phyloP scores from a whole-genome alignment of 495 filamentous ascomycete genomes.

The Hypomontagnella submonticulosa region DNA sequence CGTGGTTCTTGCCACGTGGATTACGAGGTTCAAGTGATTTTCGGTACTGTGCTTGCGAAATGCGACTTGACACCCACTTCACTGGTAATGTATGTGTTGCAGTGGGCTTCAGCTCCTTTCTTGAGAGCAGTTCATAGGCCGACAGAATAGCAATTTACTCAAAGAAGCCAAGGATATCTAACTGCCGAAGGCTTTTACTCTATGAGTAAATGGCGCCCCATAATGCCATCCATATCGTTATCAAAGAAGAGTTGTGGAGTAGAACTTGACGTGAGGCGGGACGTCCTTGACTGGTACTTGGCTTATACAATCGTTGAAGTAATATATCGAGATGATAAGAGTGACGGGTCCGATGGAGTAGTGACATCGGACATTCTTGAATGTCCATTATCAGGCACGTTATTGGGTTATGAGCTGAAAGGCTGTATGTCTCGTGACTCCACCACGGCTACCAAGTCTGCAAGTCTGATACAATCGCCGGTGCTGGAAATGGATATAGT shows the following conservation, averaged over 20 bases:
- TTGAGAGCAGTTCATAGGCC: neutral
- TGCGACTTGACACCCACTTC: conserved; percentile 24
- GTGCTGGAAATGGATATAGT: conserved; percentile 6
- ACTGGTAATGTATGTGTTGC: conserved; percentile 12
- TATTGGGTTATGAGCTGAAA: conserved; percentile 16
- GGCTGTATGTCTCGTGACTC: conserved; percentile 15
- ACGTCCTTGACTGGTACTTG: no score
- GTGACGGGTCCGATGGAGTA: neutral
- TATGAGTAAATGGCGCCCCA: no score
- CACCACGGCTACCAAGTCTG: conserved; percentile 3
- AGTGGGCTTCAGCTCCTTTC: conserved; percentile 6
- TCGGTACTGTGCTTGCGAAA: conserved; percentile 30
- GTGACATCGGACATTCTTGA: neutral
- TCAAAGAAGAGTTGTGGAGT: no score
- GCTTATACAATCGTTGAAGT: neutral
- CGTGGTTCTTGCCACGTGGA: conserved; percentile 36
- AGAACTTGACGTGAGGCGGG: no score
- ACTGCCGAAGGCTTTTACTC: no score
- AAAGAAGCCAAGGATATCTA: neutral
- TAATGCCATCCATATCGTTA: no score
- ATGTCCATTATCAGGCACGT: neutral
- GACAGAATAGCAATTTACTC: neutral
- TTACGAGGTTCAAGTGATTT: conserved; percentile 22
- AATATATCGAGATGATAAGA: neutral
- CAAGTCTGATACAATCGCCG: conserved; percentile 10